phyloP scores from a whole-genome alignment of 257 asterid genomes.

The Solanum medicagineum region DNA sequence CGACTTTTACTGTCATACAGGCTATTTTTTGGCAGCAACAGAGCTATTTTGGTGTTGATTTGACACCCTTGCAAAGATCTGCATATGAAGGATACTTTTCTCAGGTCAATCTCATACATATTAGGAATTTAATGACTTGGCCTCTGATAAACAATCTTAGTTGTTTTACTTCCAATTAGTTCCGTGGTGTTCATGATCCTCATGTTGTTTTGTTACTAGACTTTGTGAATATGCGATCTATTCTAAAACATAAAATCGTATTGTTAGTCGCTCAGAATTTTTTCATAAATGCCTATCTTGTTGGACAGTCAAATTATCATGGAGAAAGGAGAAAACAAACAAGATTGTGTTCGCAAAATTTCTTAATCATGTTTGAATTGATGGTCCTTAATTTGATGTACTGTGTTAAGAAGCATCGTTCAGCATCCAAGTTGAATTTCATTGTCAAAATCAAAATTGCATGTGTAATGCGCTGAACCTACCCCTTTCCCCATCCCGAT shows the following conservation, averaged over 20 bases:
- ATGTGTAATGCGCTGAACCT: not conserved
- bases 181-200: not conserved
- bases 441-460: not conserved
- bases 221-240: not conserved
- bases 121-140: not conserved
- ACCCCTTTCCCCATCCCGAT: not conserved
- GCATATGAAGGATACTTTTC: slow-evolving; percentile 98
- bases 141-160: not conserved
- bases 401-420: not conserved
- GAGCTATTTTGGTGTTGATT: slow-evolving; percentile 83
- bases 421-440: not conserved
- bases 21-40: slow-evolving; percentile 99
- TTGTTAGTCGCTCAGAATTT: not conserved
- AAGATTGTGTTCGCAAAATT: not conserved
- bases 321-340: not conserved
- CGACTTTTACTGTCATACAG: slow-evolving; percentile 33
- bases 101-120: slow-evolving; percentile 44
- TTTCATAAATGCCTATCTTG: not conserved
- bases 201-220: not conserved
- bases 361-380: not conserved
- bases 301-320: not conserved
- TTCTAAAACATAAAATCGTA: not conserved
- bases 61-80: slow-evolving; percentile 76
- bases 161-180: not conserved
- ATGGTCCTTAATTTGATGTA: not conserved